Percentiles rank a stretch among this genome's conserved stretches.
Conservation (phyloP, 192 early-diverging fungal species). For the Chytriomyces sp. region DNA sequence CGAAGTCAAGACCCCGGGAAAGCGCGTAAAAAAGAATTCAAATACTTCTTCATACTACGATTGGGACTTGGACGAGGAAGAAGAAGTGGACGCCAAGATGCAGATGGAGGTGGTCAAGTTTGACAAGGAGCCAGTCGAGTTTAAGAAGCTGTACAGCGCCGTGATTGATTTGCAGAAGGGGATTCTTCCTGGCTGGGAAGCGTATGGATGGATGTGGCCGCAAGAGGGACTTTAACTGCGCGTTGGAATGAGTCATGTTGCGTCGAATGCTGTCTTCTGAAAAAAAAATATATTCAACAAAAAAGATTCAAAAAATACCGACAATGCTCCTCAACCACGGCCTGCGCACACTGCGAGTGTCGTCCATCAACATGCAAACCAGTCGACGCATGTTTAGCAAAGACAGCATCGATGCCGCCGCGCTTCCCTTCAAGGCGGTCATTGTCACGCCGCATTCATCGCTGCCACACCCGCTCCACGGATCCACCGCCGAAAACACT, state of each 20-base stretch:
- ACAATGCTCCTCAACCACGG: too few relatives aligned
- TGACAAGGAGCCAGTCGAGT: slow-evolving; percentile 40
- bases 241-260: not conserved
- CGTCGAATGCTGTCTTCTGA: too few relatives aligned
- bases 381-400: too few relatives aligned
- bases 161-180: slow-evolving; percentile 74
- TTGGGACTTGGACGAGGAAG: slow-evolving; percentile 52
- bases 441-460: too few relatives aligned
- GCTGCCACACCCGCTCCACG: slow-evolving; percentile 9
- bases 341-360: too few relatives aligned
- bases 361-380: too few relatives aligned
- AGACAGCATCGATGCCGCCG: too few relatives aligned
- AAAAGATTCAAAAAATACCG: too few relatives aligned
- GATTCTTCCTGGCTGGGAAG: slow-evolving; percentile 59
- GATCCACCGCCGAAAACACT: slow-evolving; percentile 16
- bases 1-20: slow-evolving; percentile 37
- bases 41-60: not conserved
- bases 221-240: slow-evolving; percentile 57
- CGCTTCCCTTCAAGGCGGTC: too few relatives aligned
- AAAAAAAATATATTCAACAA: too few relatives aligned
- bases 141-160: slow-evolving; percentile 60
- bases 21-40: not conserved
- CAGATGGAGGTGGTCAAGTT: slow-evolving; percentile 52
- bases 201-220: slow-evolving; percentile 77
- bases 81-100: slow-evolving; percentile 49